Percentiles rank a stretch among this genome's conserved stretches.
phyloP scores from a whole-genome alignment of 1,284 basidiomycete genomes.

The Cutaneotrichosporon sp. region DNA sequence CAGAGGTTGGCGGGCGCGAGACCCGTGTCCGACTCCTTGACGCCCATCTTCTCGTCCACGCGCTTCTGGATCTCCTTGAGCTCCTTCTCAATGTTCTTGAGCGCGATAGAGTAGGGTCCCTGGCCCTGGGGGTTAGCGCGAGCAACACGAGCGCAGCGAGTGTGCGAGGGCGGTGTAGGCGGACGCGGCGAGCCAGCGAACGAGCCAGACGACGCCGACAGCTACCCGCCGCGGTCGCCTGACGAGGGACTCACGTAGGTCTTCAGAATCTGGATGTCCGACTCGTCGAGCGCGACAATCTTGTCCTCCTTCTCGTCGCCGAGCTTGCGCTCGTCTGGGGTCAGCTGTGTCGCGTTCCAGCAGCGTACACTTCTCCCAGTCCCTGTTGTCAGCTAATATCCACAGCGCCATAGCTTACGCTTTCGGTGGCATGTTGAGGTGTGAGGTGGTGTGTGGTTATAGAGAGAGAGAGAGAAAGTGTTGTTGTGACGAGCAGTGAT shows the following conservation, averaged over 20 bases:
- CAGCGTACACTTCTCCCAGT: constrained; percentile 90
- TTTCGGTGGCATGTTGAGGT: constrained; percentile 7
- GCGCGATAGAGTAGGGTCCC: constrained; percentile 88
- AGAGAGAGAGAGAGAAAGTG: neutral
- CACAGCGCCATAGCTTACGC: neutral
- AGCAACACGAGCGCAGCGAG: neutral
- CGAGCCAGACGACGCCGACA: too few relatives aligned
- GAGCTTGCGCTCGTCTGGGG: constrained; percentile 70
- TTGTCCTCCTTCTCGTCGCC: constrained; percentile 87
- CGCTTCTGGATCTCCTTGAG: constrained; percentile 97
- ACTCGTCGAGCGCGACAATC: constrained; percentile 93
- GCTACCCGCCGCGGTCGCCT: too few relatives aligned
- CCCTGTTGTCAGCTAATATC: constrained; percentile 57
- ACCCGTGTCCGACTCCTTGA: constrained; percentile 98
- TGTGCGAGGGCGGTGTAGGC: neutral
- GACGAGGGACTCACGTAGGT: constrained; percentile 89
- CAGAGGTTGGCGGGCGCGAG: constrained; percentile 95
- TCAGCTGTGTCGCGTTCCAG: neutral
- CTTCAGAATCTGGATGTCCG: constrained; percentile 98
- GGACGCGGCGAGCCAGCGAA: neutral
- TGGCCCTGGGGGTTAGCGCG: constrained; percentile 67
- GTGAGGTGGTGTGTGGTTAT: neutral
- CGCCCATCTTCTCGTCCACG: constrained; percentile 96
- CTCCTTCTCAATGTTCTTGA: constrained; percentile 89
- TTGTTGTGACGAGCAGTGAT: constrained; percentile 5